A percentile compares a stretch with the other conserved stretches of the same genome.
Conservation (phyloP, 139 green algal genomes). For the Tetradesmus lagerheimii region DNA sequence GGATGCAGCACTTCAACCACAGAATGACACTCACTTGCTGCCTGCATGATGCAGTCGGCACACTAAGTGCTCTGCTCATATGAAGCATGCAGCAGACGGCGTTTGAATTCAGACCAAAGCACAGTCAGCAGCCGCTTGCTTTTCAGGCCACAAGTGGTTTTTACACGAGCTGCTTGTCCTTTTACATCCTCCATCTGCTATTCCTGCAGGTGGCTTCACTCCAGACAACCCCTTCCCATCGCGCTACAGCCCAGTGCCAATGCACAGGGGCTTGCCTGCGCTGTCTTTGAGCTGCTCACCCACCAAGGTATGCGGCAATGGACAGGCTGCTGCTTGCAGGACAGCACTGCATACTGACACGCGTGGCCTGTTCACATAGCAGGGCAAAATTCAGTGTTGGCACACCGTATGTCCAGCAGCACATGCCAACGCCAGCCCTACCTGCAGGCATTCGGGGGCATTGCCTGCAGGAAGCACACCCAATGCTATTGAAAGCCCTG, state of each 20-base stretch:
- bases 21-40: background rate
- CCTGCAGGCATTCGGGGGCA: too few relatives aligned
- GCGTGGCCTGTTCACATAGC: too few relatives aligned
- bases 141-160: too few relatives aligned
- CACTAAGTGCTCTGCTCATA: background rate
- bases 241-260: constrained; percentile 26
- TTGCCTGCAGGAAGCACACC: too few relatives aligned
- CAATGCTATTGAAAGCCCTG: too few relatives aligned
- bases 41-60: background rate
- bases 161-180: too few relatives aligned
- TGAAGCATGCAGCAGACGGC: background rate
- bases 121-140: background rate
- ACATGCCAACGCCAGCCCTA: too few relatives aligned
- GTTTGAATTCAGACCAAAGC: background rate
- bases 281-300: background rate
- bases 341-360: too few relatives aligned
- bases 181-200: background rate
- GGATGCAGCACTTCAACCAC: background rate
- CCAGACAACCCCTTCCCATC: constrained; percentile 36
- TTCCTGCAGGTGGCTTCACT: constrained; percentile 40
- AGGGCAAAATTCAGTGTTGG: too few relatives aligned
- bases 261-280: background rate
- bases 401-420: too few relatives aligned
- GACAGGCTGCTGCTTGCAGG: background rate
- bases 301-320: background rate